Conservation (phyloP, 352 stramenopile genomes). For the Phytopythium delawarense region DNA sequence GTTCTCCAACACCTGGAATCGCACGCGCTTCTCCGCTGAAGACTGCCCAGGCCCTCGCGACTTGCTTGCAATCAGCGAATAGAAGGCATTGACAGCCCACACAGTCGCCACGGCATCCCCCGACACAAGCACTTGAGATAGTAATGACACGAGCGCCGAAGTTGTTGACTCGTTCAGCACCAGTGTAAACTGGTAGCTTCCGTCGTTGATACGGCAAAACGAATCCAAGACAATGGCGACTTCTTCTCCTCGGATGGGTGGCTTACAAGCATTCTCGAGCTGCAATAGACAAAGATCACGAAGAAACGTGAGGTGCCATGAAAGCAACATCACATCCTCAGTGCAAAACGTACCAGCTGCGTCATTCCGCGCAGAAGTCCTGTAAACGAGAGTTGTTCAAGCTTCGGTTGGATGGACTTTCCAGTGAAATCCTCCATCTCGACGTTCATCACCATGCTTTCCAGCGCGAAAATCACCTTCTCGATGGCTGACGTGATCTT, state of each 20-base stretch:
- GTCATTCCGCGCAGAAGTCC: slow-evolving; percentile 48
- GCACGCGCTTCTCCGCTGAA: slow-evolving; percentile 48
- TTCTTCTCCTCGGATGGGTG: slow-evolving; percentile 58
- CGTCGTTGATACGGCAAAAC: slow-evolving; percentile 70
- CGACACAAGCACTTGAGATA: slow-evolving; percentile 47
- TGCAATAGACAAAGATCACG: slow-evolving; percentile 12
- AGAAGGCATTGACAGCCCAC: slow-evolving; percentile 57
- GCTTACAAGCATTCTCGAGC: slow-evolving; percentile 63
- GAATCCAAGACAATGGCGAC: slow-evolving; percentile 62
- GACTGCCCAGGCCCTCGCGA: slow-evolving; percentile 33
- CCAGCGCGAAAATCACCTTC: slow-evolving; percentile 61
- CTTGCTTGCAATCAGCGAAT: slow-evolving; percentile 58
- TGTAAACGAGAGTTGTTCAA: slow-evolving; percentile 57
- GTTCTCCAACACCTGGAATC: slow-evolving; percentile 54
- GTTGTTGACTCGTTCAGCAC: slow-evolving; percentile 42
- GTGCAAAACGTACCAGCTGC: slow-evolving; percentile 43
- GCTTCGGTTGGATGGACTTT: slow-evolving; percentile 33
- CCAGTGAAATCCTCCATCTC: slow-evolving; percentile 52
- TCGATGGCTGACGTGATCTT: slow-evolving; percentile 44
- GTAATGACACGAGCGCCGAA: slow-evolving; percentile 29
- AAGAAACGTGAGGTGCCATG: slow-evolving; percentile 1
- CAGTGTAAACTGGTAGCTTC: slow-evolving; percentile 58
- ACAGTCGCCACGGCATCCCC: slow-evolving; percentile 45
- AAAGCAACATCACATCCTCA: neutral
- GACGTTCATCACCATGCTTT: slow-evolving; percentile 74